phyloP scores from a whole-genome alignment of 495 filamentous ascomycete genomes.

The Daldinia childiae region DNA sequence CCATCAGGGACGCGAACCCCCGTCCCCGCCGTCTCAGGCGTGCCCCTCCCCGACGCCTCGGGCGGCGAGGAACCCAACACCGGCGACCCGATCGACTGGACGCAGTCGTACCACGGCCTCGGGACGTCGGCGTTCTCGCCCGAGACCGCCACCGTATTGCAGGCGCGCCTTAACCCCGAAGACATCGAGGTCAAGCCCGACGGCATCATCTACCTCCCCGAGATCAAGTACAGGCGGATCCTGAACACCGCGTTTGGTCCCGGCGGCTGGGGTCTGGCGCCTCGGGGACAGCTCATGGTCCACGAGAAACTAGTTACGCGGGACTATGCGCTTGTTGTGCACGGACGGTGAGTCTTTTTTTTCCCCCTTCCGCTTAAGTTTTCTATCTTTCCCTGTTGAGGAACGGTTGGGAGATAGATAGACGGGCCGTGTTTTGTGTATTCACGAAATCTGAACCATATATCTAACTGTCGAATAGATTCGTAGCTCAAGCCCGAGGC shows the following conservation, averaged over 20 bases:
- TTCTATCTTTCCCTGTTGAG: too few relatives aligned
- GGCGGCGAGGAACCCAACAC: slow-evolving; percentile 51
- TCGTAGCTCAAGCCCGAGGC: slow-evolving; percentile 91
- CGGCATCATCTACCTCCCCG: slow-evolving; percentile 94
- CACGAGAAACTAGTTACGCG: slow-evolving; percentile 88
- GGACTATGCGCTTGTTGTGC: slow-evolving; percentile 91
- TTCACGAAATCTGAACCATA: too few relatives aligned
- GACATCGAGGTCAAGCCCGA: slow-evolving; percentile 98
- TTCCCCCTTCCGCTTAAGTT: not conserved
- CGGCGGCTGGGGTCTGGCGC: slow-evolving; percentile 93
- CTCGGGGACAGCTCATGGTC: slow-evolving; percentile 89
- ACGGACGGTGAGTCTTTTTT: slow-evolving; percentile 76
- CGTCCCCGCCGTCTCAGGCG: slow-evolving; percentile 38
- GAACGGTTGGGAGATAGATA: too few relatives aligned
- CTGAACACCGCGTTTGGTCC: slow-evolving; percentile 93
- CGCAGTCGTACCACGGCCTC: slow-evolving; percentile 89
- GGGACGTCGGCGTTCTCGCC: slow-evolving; percentile 77
- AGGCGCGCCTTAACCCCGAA: slow-evolving; percentile 69
- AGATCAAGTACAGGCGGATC: slow-evolving; percentile 97
- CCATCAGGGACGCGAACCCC: slow-evolving; percentile 26
- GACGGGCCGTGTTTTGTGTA: too few relatives aligned
- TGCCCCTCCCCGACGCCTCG: slow-evolving; percentile 30
- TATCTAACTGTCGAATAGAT: slow-evolving; percentile 56
- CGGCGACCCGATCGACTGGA: slow-evolving; percentile 84
- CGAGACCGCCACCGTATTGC: slow-evolving; percentile 76